Conservation (phyloP, 2,329 filamentous ascomycete species). For the Cephalotrichum gorgonifer region DNA sequence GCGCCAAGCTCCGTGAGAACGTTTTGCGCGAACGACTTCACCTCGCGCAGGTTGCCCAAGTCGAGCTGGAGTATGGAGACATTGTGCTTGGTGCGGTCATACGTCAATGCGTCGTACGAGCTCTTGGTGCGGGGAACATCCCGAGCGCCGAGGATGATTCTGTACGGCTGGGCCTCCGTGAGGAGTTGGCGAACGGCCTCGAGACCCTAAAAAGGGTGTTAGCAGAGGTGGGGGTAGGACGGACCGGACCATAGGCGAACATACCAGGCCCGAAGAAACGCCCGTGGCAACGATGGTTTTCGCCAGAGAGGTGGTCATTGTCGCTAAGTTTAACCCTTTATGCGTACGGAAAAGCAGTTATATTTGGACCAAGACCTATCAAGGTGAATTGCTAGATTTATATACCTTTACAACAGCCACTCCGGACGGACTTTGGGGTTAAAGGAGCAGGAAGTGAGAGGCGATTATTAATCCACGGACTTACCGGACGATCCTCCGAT, state of each 20-base stretch:
- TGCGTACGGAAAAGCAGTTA: too few species aligned
- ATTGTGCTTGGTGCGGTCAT: constrained; percentile 26
- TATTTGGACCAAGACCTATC: too few species aligned
- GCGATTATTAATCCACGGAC: not conserved
- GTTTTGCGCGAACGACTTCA: constrained; percentile 35
- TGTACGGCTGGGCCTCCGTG: constrained; percentile 28
- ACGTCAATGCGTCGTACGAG: constrained; percentile 30
- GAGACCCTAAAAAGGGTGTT: constrained; percentile 28
- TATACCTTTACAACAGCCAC: too few species aligned
- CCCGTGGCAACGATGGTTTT: constrained; percentile 42
- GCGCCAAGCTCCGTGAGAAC: constrained; percentile 28
- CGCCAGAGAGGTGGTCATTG: constrained; percentile 23
- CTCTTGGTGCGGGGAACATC: constrained; percentile 27
- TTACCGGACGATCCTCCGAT: too few species aligned
- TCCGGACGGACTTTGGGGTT: not conserved
- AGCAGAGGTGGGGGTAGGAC: not conserved
- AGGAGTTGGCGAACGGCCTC: constrained; percentile 42
- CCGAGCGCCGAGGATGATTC: constrained; percentile 38
- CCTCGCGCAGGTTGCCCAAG: constrained; percentile 29
- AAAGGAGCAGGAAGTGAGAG: not conserved
- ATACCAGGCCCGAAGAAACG: constrained; percentile 36
- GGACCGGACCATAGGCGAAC: constrained; percentile 6
- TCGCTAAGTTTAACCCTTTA: too few species aligned
- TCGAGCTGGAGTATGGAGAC: constrained; percentile 38
- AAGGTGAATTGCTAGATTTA: too few species aligned